These are phyloP conservation scores for Microsporum audouinii DNA, from an alignment of 2,329 filamentous ascomycete genomes.

Conservation along the genomic window DNA sequence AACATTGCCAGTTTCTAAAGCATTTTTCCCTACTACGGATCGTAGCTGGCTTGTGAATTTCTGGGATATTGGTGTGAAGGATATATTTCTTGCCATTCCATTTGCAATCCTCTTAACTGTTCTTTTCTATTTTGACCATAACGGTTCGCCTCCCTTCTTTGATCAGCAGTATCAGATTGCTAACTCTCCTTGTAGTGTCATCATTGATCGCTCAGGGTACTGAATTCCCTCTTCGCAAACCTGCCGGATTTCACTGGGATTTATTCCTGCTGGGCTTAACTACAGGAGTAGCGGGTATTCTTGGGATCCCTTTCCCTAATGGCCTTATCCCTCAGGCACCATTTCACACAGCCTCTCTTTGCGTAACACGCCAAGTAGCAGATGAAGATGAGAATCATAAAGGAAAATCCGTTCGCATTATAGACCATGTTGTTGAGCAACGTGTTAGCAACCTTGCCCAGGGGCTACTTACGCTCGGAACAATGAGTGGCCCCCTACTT, in stretches of 20 bases:
- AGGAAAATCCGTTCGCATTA: constrained; percentile 50
- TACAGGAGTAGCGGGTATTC: constrained; percentile 60
- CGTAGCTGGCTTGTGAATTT: constrained; percentile 69
- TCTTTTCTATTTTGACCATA: constrained; percentile 83
- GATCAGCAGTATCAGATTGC: not conserved
- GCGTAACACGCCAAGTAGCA: constrained; percentile 51
- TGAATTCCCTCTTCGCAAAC: constrained; percentile 69
- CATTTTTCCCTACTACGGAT: constrained; percentile 66
- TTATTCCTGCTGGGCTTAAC: constrained; percentile 69
- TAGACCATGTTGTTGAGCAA: constrained; percentile 54
- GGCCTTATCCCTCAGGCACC: constrained; percentile 74
- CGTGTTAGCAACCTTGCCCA: constrained; percentile 67
- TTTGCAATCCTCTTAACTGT: constrained; percentile 75
- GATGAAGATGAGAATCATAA: constrained; percentile 49
- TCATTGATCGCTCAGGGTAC: constrained; percentile 73
- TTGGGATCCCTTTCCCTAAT: constrained; percentile 71
- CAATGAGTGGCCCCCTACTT: constrained; percentile 65
- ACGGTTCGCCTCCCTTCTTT: constrained; percentile 46
- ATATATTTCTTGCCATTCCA: constrained; percentile 75
- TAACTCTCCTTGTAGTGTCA: constrained; percentile 45
- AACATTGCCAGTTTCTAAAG: constrained; percentile 60
- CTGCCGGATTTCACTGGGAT: constrained; percentile 78
- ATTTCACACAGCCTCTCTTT: constrained; percentile 69
- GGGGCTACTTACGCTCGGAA: constrained; percentile 64
- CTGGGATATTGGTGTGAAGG: constrained; percentile 60